A percentile compares a stretch with the other conserved stretches of the same genome.
Evolutionary conservation across 805 yeast genomes (phyloP).

Genomic region (Candida caryicola): DNA sequence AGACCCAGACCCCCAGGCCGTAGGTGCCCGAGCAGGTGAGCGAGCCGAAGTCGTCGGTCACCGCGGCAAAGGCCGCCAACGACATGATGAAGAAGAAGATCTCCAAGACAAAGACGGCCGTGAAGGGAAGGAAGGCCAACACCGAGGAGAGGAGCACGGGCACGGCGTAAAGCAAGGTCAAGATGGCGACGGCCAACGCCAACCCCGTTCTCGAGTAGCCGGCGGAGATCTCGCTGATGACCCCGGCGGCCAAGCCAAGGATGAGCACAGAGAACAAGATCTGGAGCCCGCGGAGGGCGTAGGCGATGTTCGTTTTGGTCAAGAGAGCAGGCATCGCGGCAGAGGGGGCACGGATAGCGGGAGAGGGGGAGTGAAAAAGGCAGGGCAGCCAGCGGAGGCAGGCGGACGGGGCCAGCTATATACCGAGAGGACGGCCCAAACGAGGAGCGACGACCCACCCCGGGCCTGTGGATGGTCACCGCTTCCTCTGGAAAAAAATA

Average conservation of each 20-base stretch:
- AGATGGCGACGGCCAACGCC: conserved; percentile 11
- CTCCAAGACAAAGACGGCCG: conserved; percentile 15
- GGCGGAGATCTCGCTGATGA: conserved; percentile 2
- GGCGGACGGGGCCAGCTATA: too few species aligned
- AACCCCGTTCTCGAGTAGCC: conserved; percentile 8
- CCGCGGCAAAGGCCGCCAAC: conserved; percentile 21
- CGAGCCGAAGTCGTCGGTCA: conserved; percentile 19
- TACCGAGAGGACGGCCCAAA: too few species aligned
- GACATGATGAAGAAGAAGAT: conserved; percentile 18
- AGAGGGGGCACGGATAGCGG: too few species aligned
- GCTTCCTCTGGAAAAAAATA: too few species aligned
- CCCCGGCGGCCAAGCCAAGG: conserved; percentile 16
- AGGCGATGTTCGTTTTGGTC: background rate
- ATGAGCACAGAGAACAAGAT: conserved; percentile 13
- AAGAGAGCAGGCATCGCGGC: too few species aligned
- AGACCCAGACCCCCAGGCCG: conserved; percentile 2
- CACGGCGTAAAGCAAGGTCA: conserved; percentile 7
- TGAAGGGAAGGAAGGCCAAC: conserved; percentile 10
- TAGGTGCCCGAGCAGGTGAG: conserved; percentile 7
- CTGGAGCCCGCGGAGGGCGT: conserved; percentile 11
- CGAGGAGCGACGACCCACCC: too few species aligned
- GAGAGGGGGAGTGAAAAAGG: too few species aligned
- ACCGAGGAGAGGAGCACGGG: conserved; percentile 8
- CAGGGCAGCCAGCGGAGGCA: background rate
- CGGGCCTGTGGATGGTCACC: too few species aligned